phyloP scores from a whole-genome alignment of 1,284 basidiomycete species.

The Tilletia indica region DNA sequence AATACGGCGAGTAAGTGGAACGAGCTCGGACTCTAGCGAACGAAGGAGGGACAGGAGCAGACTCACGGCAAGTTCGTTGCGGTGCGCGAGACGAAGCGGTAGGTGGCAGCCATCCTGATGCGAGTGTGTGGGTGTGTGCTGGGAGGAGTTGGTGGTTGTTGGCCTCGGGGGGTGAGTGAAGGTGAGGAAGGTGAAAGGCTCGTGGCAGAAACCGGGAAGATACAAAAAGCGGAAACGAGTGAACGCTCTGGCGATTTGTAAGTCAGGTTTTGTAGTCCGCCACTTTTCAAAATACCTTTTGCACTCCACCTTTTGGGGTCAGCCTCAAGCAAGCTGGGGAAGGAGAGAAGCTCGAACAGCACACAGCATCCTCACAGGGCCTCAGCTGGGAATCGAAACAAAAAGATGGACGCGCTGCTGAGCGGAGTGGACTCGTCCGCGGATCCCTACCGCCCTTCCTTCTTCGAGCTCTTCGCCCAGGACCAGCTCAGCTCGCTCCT shows the following conservation, averaged over 20 bases:
- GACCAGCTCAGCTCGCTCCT: constrained; percentile 88
- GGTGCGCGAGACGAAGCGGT: constrained; percentile 12
- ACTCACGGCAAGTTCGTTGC: constrained; percentile 14
- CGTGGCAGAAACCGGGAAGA: constrained; percentile 13
- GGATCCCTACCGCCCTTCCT: constrained; percentile 70
- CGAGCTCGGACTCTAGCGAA: neutral
- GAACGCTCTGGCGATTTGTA: too few relatives aligned
- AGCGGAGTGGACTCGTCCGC: constrained; percentile 12
- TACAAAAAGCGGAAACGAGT: neutral
- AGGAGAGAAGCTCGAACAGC: neutral
- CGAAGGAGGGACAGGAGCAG: neutral
- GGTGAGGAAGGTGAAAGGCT: neutral
- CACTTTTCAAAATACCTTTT: neutral
- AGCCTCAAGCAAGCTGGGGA: too few relatives aligned
- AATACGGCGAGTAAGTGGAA: neutral
- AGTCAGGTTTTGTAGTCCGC: neutral
- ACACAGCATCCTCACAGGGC: too few relatives aligned
- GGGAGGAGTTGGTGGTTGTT: neutral
- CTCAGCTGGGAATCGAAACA: too few relatives aligned
- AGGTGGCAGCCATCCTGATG: constrained; percentile 9
- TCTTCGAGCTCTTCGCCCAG: constrained; percentile 93
- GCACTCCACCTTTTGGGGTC: too few relatives aligned
- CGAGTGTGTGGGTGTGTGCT: neutral
- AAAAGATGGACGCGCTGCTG: constrained; percentile 9
- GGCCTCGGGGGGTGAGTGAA: neutral